Percentiles rank a stretch among this genome's conserved stretches.
phyloP scores from a whole-genome alignment of 768 basidiomycete species.

The Tulasnella sp. region DNA sequence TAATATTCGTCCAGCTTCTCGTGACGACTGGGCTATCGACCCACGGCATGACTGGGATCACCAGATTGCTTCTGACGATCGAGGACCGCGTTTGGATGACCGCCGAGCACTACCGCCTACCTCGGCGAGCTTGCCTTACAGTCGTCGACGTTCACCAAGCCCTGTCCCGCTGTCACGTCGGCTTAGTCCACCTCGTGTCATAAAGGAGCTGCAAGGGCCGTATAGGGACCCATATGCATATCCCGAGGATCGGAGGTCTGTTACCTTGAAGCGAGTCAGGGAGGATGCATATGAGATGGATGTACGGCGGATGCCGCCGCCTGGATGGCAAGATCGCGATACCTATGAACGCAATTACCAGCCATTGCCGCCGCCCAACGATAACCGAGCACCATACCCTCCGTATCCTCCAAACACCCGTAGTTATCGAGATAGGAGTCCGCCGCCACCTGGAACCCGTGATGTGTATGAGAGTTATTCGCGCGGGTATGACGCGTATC shows the following conservation, averaged over 20 bases:
- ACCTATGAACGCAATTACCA: background rate
- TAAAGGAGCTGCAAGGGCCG: no score
- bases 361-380: background rate
- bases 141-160: no score
- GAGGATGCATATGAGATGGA: background rate
- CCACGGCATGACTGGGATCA: constrained; percentile 8
- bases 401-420: background rate
- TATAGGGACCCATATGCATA: no score
- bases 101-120: no score
- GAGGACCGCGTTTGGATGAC: no score
- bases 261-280: background rate
- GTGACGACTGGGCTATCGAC: background rate
- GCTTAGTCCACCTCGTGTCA: no score
- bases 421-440: background rate
- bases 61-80: no score
- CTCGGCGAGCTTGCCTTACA: no score
- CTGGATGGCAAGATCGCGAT: constrained; percentile 4
- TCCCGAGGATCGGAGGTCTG: no score
- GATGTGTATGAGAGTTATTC: background rate
- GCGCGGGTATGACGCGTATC: no score
- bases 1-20: background rate
- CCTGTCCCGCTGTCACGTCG: no score
- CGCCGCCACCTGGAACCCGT: background rate
- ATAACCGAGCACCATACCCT: background rate
- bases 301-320: background rate